Evolutionary conservation across 768 basidiomycete genomes (phyloP), one percentile per base, ranked within the genome.

Genomic region (Cystoderma amianthinum): DNA sequence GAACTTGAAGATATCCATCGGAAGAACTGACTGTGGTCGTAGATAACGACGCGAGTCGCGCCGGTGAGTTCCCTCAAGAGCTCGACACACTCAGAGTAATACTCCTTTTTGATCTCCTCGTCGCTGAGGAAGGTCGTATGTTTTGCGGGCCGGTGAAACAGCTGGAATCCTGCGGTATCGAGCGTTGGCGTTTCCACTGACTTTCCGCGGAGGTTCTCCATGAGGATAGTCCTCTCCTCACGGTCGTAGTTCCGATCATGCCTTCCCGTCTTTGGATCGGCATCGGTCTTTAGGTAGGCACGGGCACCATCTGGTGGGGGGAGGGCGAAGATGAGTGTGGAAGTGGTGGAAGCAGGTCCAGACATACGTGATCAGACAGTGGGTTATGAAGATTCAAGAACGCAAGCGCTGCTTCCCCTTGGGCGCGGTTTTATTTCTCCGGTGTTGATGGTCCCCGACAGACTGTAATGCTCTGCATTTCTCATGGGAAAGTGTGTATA

Each of bases 71-170:
- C 55, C 62, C 82, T 81, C 30, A 82, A 54, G 33, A 81, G 61
- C 51, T 74, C 72, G 13, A 67, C 61, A 48, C 73, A 74, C 57
- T 84, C 82, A 0, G 71, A 68, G 48, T 82, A 83, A 52, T 85
- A 84, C 38, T 73, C 74, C 34, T 47, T 49, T 49, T 64, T 48
- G 24, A 84, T 69, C n/a, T 70, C 71, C 9, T 66, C 69, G 30
- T 80, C 69, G 45, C 65, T 58, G 2, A 46, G 39, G 55, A 77
- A 78, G 1, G 61, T 39, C n/a, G 58, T 65, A 43, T 68, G 65
- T 42, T 65, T 60, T 1, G 72, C 55, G 1, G 69, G 53, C 20
- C 51, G 45, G 18, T 42, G 40, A 34, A 47, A 58, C 41, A 55
- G 72, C 51, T 72, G 68, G 59, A 76, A 80, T 4, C 78, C 76